Evolutionary conservation across 2,329 filamentous ascomycete genomes (phyloP).

Genomic region (Ceratocystis huliohia): DNA sequence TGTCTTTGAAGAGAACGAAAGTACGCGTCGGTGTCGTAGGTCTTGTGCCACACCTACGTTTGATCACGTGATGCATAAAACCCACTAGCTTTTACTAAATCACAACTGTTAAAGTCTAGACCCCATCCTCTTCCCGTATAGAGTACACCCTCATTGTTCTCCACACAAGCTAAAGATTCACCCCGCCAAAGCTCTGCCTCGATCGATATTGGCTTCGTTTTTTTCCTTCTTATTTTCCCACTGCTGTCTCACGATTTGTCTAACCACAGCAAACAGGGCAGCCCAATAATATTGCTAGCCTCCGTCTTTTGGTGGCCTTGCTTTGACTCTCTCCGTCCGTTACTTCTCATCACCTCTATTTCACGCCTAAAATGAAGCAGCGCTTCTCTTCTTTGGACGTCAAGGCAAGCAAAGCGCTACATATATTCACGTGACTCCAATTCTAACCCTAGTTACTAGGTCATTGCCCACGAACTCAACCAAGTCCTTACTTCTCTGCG

Average conservation of each 20-base stretch:
- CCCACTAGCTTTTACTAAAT: neutral
- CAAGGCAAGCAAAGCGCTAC: conserved; percentile 36
- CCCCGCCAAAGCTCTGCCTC: neutral
- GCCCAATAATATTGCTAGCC: no score
- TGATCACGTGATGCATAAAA: no score
- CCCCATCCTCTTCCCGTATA: no score
- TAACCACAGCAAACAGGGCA: neutral
- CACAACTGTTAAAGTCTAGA: no score
- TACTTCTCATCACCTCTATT: neutral
- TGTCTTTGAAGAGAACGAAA: no score
- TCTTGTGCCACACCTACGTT: no score
- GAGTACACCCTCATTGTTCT: neutral
- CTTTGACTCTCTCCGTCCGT: neutral
- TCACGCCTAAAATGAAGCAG: conserved; percentile 52
- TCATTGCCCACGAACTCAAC: conserved; percentile 88
- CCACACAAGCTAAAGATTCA: conserved; percentile 6
- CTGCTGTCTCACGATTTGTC: neutral
- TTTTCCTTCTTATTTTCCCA: neutral
- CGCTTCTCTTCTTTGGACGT: conserved; percentile 69
- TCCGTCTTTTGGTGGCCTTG: neutral
- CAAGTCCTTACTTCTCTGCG: conserved; percentile 62
- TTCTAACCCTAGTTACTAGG: conserved; percentile 38
- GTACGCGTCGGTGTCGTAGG: no score
- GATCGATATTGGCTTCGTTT: neutral
- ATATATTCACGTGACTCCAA: neutral